These are phyloP conservation scores for Penicillium coprophilum DNA, from an alignment of 495 filamentous ascomycete species.

Conservation along the genomic window DNA sequence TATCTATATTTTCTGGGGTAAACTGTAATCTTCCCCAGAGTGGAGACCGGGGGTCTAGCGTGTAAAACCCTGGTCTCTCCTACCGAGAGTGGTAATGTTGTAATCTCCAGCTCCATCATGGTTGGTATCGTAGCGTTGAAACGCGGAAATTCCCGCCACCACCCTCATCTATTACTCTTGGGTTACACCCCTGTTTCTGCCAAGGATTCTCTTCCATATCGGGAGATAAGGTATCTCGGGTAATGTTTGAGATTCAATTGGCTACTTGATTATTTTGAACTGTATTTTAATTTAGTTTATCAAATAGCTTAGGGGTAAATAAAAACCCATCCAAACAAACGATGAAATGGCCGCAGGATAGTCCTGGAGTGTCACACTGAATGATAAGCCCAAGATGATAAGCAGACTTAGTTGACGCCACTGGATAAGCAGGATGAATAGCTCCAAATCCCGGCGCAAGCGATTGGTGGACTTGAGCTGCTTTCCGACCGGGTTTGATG, in stretches of 20 bases:
- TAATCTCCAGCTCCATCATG: neutral
- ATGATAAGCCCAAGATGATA: neutral
- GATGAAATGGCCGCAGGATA: neutral
- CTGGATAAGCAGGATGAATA: neutral
- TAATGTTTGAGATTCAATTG: no score
- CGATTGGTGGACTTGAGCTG: neutral
- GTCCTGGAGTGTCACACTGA: neutral
- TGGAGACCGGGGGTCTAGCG: neutral
- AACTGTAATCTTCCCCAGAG: conserved; percentile 1
- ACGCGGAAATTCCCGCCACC: no score
- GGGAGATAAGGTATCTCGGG: no score
- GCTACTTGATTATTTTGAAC: no score
- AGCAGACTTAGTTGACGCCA: neutral
- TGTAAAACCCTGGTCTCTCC: neutral
- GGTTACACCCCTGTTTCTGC: no score
- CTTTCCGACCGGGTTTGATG: neutral
- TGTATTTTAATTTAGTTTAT: no score
- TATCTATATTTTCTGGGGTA: conserved; percentile 1
- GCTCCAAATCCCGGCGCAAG: neutral
- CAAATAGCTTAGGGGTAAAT: no score
- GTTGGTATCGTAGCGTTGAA: neutral
- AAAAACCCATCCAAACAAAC: no score
- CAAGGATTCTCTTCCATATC: no score
- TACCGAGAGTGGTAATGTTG: neutral
- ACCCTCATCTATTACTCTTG: no score